Evolutionary conservation across 345 rosid species (phyloP), one percentile per base, ranked within the genome.

Genomic region (Euclidium syriacum): DNA sequence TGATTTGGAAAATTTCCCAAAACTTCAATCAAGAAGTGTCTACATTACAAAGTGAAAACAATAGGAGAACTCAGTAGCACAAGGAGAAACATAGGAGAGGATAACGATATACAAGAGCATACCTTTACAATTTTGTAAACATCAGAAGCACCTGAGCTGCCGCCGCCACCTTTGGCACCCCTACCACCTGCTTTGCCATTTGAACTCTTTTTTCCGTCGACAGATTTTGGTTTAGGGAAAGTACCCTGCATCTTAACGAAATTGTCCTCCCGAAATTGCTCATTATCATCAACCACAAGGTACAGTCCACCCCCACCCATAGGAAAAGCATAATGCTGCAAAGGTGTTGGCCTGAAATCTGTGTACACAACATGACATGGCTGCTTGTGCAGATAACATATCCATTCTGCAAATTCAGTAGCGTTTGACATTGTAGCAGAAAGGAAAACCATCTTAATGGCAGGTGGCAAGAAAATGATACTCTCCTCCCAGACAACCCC

Each of bases 401-500:
- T 94, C 99, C 99, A 94, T 68, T 90, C 99, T 0, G 96, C 95
- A 58, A 94, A 94, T 74, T 94, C 91, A 8, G 97, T 94, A 36
- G 99, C 99, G 75, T 94, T 94, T 1, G 99, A 94, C 99, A 94
- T 94, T 1, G 99, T 94, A 0, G 99, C 97, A 0, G 99, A 94
- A 53, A 94, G 96, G 48, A 94, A 94, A 69, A 90, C 97, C 99
- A 94, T 90, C 77, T 94, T 94, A 72, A 94, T 94, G 34, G 84
- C 97, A 7, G 97, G 96, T 0, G 96, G 96, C 82, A 94, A 65
- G 79, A 90, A 94, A 30, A 94, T 77, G 20, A 94, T 94, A 81
- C 96, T 90, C 83, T 90, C 99, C 59, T 94, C 97, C 99, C 99
- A 94, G 50, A 94, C 99, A 67, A 90, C 99, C 1, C 99, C 99